Evolutionary conservation across 2,329 filamentous ascomycete genomes (phyloP), one percentile per base, ranked within the genome.

Genomic region (Nothophoma quercina): DNA sequence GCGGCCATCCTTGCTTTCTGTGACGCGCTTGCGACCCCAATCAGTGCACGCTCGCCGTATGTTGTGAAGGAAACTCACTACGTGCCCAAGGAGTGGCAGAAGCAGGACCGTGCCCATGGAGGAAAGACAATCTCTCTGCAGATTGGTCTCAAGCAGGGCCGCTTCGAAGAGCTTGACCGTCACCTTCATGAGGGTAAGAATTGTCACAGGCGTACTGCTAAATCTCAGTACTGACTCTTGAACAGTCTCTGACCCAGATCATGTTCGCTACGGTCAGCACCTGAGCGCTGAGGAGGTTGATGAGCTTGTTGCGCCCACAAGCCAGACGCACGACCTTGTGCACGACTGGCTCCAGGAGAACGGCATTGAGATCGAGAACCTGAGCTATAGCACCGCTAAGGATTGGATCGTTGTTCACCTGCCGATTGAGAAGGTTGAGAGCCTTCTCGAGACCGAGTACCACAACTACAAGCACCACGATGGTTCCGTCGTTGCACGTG

Each of bases 61-160:
- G 70, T 71, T 6, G 74, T 86, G 58, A 87, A 86, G 71, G 83
- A 86, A 54, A 75, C 73, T 13, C 83, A 86, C 65, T 59, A 70
- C 58, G 79, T 82, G 9, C 83, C 84, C 6, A 68, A 71, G 23
- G 73, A 72, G 46, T 87, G 83, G 84, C 76, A 69, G 7, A 75
- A 75, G 52, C 64, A 80, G 38, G 77, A 76, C 30, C 71, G 76
- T 25, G 79, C 83, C 2, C 76, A 81, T 30, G 75, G 78, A 35
- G 69, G 75, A 15, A 78, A 82, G 55, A 71, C 77, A 26, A 78
- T 86, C 54, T 72, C 83, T 28, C 70, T 87, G 38, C 79, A 84
- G 41, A 85, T 86, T 63, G 84, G 81, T 23, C 67, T 87, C 54
- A 85, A 81, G 75, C 84, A 86, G 66, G 75, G 77, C 51, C 79